These are phyloP conservation scores for Trypanosoma vivax DNA, from an alignment of 208 protist species.

Conservation along the genomic window DNA sequence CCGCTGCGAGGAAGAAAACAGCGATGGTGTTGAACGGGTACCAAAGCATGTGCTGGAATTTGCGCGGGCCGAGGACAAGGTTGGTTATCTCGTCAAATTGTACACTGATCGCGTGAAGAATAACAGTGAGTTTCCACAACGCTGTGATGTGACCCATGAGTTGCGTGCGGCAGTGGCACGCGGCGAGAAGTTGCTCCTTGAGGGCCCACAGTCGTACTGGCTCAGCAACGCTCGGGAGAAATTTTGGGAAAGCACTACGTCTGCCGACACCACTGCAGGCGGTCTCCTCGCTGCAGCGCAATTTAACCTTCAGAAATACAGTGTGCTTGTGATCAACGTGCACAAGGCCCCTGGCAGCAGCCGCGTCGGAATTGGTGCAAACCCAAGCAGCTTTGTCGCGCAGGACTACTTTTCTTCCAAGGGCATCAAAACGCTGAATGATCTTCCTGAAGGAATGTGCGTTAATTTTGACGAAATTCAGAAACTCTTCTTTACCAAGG, in stretches of 20 bases:
- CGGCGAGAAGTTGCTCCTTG: slow-evolving; percentile 83
- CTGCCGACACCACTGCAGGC: slow-evolving; percentile 77
- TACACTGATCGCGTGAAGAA: slow-evolving; percentile 66
- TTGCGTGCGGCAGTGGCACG: slow-evolving; percentile 54
- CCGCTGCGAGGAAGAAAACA: slow-evolving; percentile 77
- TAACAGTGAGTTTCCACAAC: slow-evolving; percentile 68
- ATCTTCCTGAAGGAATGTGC: slow-evolving; percentile 56
- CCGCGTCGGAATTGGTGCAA: slow-evolving; percentile 88
- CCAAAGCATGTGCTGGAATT: slow-evolving; percentile 81
- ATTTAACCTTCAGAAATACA: slow-evolving; percentile 82
- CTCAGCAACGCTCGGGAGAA: slow-evolving; percentile 88
- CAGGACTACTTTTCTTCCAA: slow-evolving; percentile 87
- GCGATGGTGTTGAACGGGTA: slow-evolving; percentile 73
- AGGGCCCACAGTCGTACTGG: slow-evolving; percentile 91
- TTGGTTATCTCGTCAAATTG: slow-evolving; percentile 70
- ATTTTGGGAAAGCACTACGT: slow-evolving; percentile 90
- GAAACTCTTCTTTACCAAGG: slow-evolving; percentile 45
- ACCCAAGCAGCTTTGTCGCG: slow-evolving; percentile 80
- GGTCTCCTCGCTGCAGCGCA: slow-evolving; percentile 79
- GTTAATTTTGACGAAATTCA: slow-evolving; percentile 87
- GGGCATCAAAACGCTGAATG: slow-evolving; percentile 72
- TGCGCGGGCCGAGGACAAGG: slow-evolving; percentile 72
- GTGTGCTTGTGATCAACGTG: slow-evolving; percentile 80
- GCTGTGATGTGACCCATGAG: slow-evolving; percentile 82
- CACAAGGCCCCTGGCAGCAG: slow-evolving; percentile 88